Conservation (phyloP, 2,329 filamentous ascomycete species). For the Metarhizium robertsii region DNA sequence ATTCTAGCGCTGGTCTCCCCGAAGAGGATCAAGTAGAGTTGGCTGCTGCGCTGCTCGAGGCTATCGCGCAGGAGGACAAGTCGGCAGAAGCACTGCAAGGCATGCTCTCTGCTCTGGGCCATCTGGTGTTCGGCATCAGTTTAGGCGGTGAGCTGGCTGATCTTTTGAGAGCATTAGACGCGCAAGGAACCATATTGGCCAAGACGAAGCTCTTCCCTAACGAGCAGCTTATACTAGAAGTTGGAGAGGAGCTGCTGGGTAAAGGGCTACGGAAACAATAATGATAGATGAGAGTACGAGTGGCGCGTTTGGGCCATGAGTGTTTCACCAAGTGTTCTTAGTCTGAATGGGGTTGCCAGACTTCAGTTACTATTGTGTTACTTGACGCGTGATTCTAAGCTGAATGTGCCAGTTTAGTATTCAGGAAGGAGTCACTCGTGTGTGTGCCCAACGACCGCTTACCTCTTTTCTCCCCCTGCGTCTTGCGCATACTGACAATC, state of each 20-base stretch:
- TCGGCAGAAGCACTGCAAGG: constrained; percentile 69
- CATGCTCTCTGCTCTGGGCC: constrained; percentile 65
- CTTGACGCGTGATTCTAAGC: background rate
- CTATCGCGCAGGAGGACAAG: constrained; percentile 46
- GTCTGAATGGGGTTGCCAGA: background rate
- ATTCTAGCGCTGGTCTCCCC: constrained; percentile 47
- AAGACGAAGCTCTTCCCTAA: constrained; percentile 49
- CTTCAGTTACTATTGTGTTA: background rate
- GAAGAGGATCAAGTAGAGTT: constrained; percentile 73
- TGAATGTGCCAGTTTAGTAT: background rate
- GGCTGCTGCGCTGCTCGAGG: constrained; percentile 71
- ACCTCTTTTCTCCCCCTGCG: too few relatives aligned
- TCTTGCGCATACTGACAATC: too few relatives aligned
- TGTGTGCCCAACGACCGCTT: background rate
- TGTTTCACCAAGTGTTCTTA: background rate
- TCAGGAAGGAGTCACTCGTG: background rate
- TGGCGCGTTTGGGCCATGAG: background rate
- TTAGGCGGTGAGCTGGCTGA: constrained; percentile 69
- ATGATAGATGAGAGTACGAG: background rate
- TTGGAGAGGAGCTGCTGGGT: constrained; percentile 41
- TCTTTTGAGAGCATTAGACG: constrained; percentile 69
- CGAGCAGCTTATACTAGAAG: constrained; percentile 46
- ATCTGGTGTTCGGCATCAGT: constrained; percentile 62
- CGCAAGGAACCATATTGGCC: constrained; percentile 49
- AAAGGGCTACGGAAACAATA: constrained; percentile 35